Evolutionary conservation across 345 rosid species (phyloP).

Genomic region (Isatis tinctoria): DNA sequence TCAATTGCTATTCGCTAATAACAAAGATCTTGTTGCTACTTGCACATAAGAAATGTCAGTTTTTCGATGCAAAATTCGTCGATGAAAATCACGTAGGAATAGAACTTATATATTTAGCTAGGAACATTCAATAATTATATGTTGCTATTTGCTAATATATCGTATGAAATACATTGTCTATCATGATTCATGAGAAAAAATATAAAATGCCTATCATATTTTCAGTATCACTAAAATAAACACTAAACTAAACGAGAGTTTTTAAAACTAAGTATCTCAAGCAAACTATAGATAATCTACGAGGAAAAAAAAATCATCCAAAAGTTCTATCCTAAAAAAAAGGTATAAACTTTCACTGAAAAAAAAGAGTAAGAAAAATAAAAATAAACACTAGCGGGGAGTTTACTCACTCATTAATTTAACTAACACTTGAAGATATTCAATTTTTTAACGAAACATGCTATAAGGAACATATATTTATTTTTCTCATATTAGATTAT

Average conservation of each 20-base stretch:
- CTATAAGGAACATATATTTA: not conserved
- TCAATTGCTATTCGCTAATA: not conserved
- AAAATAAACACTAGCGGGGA: not conserved
- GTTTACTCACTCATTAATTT: not conserved
- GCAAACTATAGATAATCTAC: no score
- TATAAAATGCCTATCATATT: no score
- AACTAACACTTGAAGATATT: not conserved
- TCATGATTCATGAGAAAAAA: not conserved
- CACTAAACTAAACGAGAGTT: no score
- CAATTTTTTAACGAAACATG: not conserved
- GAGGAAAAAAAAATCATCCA: no score
- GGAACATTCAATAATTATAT: not conserved
- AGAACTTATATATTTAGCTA: not conserved
- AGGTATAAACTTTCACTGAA: no score
- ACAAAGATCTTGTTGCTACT: not conserved
- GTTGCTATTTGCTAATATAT: not conserved
- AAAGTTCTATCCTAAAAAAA: no score
- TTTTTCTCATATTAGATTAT: not conserved
- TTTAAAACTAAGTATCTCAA: no score
- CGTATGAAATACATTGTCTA: not conserved
- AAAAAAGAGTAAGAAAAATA: no score
- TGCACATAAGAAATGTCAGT: not conserved
- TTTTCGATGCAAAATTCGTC: not conserved
- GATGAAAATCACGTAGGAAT: not conserved
- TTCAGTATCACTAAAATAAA: no score